Percentiles rank a stretch among this genome's conserved stretches.
Evolutionary conservation across 2,329 filamentous ascomycete genomes (phyloP).

Genomic region (Penicillium sp.): DNA sequence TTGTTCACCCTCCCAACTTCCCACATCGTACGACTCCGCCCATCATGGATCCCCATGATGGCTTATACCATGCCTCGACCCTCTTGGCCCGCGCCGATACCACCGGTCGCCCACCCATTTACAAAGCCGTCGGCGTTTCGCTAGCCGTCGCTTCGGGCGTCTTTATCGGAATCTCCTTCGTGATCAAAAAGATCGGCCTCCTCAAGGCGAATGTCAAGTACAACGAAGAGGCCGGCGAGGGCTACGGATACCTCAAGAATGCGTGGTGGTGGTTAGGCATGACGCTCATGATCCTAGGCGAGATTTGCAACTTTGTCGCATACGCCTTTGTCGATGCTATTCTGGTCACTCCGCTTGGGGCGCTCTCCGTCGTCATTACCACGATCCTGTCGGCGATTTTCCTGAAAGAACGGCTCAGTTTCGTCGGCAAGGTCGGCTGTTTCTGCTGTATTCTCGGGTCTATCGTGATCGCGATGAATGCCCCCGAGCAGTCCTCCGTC

Average conservation of each 20-base stretch:
- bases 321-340: slow-evolving; percentile 98
- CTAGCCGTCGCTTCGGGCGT: slow-evolving; percentile 83
- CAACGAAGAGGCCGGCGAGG: slow-evolving; percentile 91
- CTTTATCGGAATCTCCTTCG: slow-evolving; percentile 94
- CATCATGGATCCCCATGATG: slow-evolving; percentile 20
- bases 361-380: slow-evolving; percentile 87
- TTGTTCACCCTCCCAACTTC: slow-evolving; percentile 28
- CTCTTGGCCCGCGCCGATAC: slow-evolving; percentile 50
- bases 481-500: slow-evolving; percentile 81
- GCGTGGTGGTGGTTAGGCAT: slow-evolving; percentile 94
- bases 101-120: slow-evolving; percentile 56
- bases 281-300: slow-evolving; percentile 94
- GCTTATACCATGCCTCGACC: slow-evolving; percentile 39
- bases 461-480: slow-evolving; percentile 92
- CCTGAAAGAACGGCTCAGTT: slow-evolving; percentile 89
- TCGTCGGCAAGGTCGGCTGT: slow-evolving; percentile 94
- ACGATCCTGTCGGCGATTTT: slow-evolving; percentile 92
- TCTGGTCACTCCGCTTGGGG: slow-evolving; percentile 87
- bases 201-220: slow-evolving; percentile 95
- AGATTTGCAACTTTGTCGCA: slow-evolving; percentile 95
- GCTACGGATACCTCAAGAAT: slow-evolving; percentile 97
- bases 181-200: slow-evolving; percentile 90
- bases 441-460: slow-evolving; percentile 94
- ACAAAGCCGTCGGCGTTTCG: slow-evolving; percentile 83
- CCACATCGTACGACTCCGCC: neutral